Conservation (phyloP, 176 grass and related monocot genomes). For the Oropetium thomaeum region DNA sequence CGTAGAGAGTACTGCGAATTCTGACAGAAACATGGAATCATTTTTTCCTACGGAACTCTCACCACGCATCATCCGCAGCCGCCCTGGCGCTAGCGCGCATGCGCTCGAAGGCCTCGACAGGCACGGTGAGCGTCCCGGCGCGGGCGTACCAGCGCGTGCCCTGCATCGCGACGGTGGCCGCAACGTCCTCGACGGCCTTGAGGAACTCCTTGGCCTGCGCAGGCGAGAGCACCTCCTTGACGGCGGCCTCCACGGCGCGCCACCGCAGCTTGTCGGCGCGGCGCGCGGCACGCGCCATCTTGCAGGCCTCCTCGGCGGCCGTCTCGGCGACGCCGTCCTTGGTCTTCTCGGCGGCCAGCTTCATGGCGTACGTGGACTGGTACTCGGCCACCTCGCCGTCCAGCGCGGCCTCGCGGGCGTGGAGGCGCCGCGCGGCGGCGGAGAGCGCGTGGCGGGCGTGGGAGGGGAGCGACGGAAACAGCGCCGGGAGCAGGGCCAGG, state of each 20-base stretch:
- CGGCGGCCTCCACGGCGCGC: slow-evolving; percentile 52
- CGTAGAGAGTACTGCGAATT: no score
- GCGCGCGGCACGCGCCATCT: slow-evolving; percentile 50
- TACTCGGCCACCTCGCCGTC: slow-evolving; percentile 58
- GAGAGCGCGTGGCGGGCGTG: slow-evolving; percentile 44
- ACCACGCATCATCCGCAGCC: slow-evolving; percentile 44
- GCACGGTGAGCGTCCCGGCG: slow-evolving; percentile 28
- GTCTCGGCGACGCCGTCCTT: slow-evolving; percentile 43
- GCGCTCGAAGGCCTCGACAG: slow-evolving; percentile 39
- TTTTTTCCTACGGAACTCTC: not conserved
- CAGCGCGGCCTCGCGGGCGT: slow-evolving; percentile 44
- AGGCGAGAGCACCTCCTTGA: slow-evolving; percentile 43
- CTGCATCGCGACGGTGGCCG: slow-evolving; percentile 26
- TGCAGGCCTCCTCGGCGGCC: slow-evolving; percentile 42
- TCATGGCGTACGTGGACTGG: slow-evolving; percentile 52
- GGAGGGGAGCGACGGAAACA: slow-evolving; percentile 37
- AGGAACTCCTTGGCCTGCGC: slow-evolving; percentile 54
- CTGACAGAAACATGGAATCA: not conserved
- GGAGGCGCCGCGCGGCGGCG: slow-evolving; percentile 35
- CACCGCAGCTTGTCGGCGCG: slow-evolving; percentile 56
- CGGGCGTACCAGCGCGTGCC: slow-evolving; percentile 38
- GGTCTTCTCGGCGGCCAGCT: slow-evolving; percentile 48
- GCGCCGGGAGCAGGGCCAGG: slow-evolving; percentile 35
- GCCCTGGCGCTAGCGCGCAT: slow-evolving; percentile 47
- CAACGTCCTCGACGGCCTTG: slow-evolving; percentile 40